Conservation (phyloP, 2,329 filamentous ascomycete species). For the Neurospora crassa region DNA sequence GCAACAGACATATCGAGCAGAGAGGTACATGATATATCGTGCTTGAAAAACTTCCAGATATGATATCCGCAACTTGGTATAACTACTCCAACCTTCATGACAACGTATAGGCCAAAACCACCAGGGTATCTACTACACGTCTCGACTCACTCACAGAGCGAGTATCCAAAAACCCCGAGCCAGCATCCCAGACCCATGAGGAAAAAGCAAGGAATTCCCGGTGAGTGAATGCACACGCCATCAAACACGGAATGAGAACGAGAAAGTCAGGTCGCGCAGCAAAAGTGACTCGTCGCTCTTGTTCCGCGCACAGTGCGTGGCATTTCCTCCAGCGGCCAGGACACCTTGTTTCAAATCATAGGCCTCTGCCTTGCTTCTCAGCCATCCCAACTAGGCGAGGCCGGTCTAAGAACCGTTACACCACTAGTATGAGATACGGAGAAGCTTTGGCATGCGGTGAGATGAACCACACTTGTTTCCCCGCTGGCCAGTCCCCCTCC, state of each 20-base stretch:
- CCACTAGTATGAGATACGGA: neutral
- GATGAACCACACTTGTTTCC: constrained; percentile 11
- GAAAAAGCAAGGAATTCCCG: neutral
- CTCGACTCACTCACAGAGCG: neutral
- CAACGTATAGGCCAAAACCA: neutral
- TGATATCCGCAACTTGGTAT: neutral
- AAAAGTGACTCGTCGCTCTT: neutral
- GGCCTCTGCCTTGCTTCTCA: neutral
- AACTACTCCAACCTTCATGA: neutral
- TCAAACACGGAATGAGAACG: neutral
- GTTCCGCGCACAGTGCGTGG: neutral
- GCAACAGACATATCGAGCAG: neutral
- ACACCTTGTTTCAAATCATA: neutral
- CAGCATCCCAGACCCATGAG: neutral
- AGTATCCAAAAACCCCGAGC: neutral
- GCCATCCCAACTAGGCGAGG: neutral
- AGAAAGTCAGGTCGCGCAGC: neutral
- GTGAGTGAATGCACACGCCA: neutral
- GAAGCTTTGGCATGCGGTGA: constrained; percentile 10
- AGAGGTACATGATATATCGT: neutral
- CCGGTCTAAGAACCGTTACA: neutral
- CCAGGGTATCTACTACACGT: neutral
- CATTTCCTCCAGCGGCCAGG: neutral
- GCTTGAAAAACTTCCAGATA: neutral
- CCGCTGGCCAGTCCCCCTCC: neutral